Percentiles rank a stretch among this genome's conserved stretches.
Conservation (phyloP, 2,329 filamentous ascomycete species). For the Fonsecaea multimorphosa region DNA sequence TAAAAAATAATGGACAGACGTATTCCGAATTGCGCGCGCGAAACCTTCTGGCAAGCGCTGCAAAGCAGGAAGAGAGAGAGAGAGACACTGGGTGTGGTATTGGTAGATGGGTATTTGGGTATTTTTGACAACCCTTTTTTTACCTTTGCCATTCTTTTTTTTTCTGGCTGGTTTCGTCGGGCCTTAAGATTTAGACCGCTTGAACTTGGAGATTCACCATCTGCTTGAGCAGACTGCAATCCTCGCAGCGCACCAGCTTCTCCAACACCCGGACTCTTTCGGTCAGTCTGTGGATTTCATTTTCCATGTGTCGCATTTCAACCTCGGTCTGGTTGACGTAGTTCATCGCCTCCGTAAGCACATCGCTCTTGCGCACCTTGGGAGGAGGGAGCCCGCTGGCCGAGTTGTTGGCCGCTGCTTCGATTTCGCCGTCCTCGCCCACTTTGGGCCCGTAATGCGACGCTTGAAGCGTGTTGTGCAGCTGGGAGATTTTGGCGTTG, state of each 20-base stretch:
- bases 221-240: constrained; percentile 37
- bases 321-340: constrained; percentile 39
- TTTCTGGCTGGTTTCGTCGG: neutral
- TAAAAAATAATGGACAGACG: too few relatives aligned
- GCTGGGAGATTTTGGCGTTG: constrained; percentile 39
- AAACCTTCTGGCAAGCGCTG: neutral
- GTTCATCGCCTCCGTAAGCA: constrained; percentile 39
- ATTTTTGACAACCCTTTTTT: neutral
- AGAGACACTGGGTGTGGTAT: neutral
- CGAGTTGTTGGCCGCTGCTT: constrained; percentile 6
- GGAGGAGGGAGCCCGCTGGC: constrained; percentile 15
- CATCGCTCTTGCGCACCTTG: constrained; percentile 39
- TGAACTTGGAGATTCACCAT: constrained; percentile 36
- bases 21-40: too few relatives aligned
- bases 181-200: constrained; percentile 21
- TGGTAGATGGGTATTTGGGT: neutral
- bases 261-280: constrained; percentile 36
- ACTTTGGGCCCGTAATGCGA: constrained; percentile 36
- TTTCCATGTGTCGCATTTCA: constrained; percentile 39
- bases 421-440: constrained; percentile 28
- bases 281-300: constrained; percentile 36
- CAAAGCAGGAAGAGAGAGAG: too few relatives aligned
- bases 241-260: constrained; percentile 35
- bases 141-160: constrained; percentile 3
- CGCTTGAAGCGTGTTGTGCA: constrained; percentile 37